phyloP scores from a whole-genome alignment of 805 yeast species.

The Saccharomycopsis lassenensis region DNA sequence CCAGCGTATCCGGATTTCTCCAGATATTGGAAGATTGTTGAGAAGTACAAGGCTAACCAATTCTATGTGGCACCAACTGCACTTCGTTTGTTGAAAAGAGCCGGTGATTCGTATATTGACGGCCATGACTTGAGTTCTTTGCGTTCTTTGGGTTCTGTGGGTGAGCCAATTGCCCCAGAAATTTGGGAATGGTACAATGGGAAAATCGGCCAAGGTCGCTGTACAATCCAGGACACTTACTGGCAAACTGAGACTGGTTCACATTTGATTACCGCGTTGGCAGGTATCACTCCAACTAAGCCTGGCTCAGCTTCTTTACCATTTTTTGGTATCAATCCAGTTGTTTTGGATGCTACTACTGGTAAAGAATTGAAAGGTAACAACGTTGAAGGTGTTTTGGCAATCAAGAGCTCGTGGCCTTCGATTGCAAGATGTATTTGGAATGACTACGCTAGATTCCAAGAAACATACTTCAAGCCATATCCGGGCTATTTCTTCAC shows the following conservation, averaged over 20 bases:
- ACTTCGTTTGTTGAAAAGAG: conserved; percentile 60
- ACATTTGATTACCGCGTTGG: conserved; percentile 66
- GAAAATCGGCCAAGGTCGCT: conserved; percentile 55
- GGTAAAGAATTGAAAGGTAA: conserved; percentile 61
- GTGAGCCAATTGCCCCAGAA: conserved; percentile 80
- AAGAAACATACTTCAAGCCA: conserved; percentile 76
- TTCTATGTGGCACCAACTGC: conserved; percentile 85
- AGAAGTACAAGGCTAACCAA: conserved; percentile 60
- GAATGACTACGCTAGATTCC: conserved; percentile 61
- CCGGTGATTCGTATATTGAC: conserved; percentile 54
- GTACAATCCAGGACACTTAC: conserved; percentile 72
- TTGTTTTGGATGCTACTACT: conserved; percentile 60
- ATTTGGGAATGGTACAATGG: conserved; percentile 83
- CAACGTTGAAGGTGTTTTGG: conserved; percentile 74
- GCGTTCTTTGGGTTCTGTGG: conserved; percentile 71
- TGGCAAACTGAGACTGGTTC: conserved; percentile 89
- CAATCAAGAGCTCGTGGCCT: conserved; percentile 68
- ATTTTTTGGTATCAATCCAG: conserved; percentile 70
- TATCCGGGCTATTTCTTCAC: conserved; percentile 77
- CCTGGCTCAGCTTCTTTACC: conserved; percentile 84
- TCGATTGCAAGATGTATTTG: conserved; percentile 77
- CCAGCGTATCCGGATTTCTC: conserved; percentile 78
- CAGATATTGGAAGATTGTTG: conserved; percentile 72
- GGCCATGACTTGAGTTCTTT: conserved; percentile 52
- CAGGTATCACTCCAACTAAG: conserved; percentile 68